Base-by-base conservation (phyloP, 106 monocot genomes). In the Phalaenopsis equestris region DNA sequence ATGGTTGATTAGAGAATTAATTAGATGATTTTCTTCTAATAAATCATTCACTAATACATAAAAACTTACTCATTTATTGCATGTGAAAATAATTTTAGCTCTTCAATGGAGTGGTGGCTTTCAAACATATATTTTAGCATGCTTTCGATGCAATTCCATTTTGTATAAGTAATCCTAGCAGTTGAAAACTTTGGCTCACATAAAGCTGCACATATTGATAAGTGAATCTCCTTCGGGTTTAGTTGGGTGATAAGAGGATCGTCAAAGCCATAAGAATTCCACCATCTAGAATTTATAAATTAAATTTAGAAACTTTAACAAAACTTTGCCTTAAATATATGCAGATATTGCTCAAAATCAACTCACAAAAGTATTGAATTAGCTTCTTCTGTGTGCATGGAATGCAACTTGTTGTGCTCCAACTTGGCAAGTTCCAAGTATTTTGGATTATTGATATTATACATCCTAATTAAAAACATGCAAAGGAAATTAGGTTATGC, bases 391-490 rank as follows among this genome's bases (percentile, higher is more conserved):
- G 38, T 82, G 81, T 81, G 73, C 8, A 81, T 68, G 0, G 19
- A 19, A 36, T 86, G 85, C 55, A 82, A 39, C 46, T 64, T 78
- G 78, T 86, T 86, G 64, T 75, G 77, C 47, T 86, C 82, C 47
- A 86, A 49, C 61, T 82, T 86, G 42, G 82, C 85, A 42, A 86
- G 82, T 74, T 86, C 82, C 73, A 86, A 21, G 64, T 86, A 82
- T 47, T 75, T 86, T 17, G 82, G 67, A 64, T 82, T 81, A 73
- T 82, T 86, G 5, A 86, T 78, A 82, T 82, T 82, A 43, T 82
- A 82, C 79, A 84, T 67, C 52, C 52, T 52, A 52, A 52, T 12
- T 12, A 52, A 12, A 2, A 52, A 52, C 52, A 52, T 52, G 12
- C 52, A 52, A 52, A 52, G 3, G 12, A 52, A 12, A 52, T 14